Base-by-base conservation (phyloP, 2,329 filamentous ascomycete genomes). In the Setomelanomma holmii region DNA sequence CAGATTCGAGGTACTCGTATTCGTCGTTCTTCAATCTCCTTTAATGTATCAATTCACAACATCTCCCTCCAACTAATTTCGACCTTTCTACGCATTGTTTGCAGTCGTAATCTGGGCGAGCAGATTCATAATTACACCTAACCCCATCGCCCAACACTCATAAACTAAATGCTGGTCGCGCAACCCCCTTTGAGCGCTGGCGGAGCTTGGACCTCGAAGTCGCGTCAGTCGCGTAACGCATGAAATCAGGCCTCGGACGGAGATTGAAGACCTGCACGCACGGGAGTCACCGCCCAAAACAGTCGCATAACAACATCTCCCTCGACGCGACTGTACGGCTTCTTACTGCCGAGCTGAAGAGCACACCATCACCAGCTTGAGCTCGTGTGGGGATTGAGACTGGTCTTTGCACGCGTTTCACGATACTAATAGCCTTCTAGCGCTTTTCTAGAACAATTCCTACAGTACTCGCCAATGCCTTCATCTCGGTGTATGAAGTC, bases 361-460 rank as follows among this genome's bases (percentile, higher is more conserved):
- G 49, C 45, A 51, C 40, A 56, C 51, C 41, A 55, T 51, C 56
- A 45, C 51, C 51, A 53, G 43, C 33, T 27, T 46, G 16, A 49
- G 40, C 35, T 60, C 40, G 38, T 42, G 40, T 49, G 49, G 49
- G 41, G 48, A 6, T 51, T 41, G 42, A 30, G 41, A 58, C 52
- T 58, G 56, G 57, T 41, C 44, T 56, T 49, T 54, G 54, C 52
- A 58, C 55, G 47, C 46, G 66, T 68, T 64, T 69, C 66, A 67
- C 56, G 40, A 61, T 53, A 5, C 47, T 67, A 68, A 63, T 45
- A 50, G 30, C 53, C 58, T 69, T 71, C 67, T 68, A 69, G 65
- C 60, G 58, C 49, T 51, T 48, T 68, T 67, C 66, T 45, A 65
- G 66, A 68, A 66, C 14, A 33, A 43, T 50, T 54, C 55, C 47